Evolutionary conservation across 192 early-diverging fungal species (phyloP), one percentile per base, ranked within the genome.

Genomic region (Coemansia guatemalensis): DNA sequence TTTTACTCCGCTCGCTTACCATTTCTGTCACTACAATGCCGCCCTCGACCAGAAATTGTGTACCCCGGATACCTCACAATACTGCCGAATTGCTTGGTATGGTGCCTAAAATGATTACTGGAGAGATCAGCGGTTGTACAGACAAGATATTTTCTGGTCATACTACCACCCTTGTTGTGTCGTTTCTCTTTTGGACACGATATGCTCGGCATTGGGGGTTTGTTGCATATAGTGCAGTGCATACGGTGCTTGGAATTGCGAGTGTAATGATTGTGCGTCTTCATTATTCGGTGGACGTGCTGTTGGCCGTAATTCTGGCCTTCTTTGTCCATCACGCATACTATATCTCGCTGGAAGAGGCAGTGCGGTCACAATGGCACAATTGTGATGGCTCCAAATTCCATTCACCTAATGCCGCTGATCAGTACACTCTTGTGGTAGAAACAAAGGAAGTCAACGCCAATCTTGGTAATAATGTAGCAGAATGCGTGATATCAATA

Each of bases 121-220:
- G 83, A 3, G 29, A 67, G 48, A 56, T 61, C 18, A 67, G 73
- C 48, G 78, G 74, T 21, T 88, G 86, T 68, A 83, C 85, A 5
- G 83, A 88, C 71, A 83, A 83, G 58, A 78, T 88, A 33, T 88
- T 82, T 49, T 86, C 85, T 23, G 86, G 86, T 8, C 86, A 88
- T 60, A 86, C 86, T 0, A 69, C 73, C 2, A 56, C 86, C 8
- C 70, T 88, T 27, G 56, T 72, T 14, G 60, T 80, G 5, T 78
- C 83, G 52, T 81, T 83, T 20, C 65, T 88, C 53, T 56, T 81
- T 20, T 86, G 85, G 82, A 65, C 72, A 1, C 67, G 72, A 7
- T 82, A 88, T 32, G 75, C 86, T 22, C 68, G 80, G 4, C 68
- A 85, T 26, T 69, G 72, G 64, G 57, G 64, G 8, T 53, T 78